These are phyloP conservation scores for Dactylonectria macrodidyma DNA, from an alignment of 2,329 filamentous ascomycete species.

Conservation along the genomic window DNA sequence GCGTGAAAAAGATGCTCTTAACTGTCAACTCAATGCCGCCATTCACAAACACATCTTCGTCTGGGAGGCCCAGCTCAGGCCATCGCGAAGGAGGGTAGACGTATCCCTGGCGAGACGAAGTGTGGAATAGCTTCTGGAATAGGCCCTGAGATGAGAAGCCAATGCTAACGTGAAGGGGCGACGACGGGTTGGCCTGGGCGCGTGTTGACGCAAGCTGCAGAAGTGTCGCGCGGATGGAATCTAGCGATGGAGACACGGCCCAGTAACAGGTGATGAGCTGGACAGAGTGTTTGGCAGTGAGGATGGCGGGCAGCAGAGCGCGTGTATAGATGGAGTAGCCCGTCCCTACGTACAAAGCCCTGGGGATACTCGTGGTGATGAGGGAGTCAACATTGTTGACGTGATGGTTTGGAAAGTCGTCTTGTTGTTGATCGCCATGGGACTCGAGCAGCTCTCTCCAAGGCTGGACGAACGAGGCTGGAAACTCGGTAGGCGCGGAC, in stretches of 20 bases:
- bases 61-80: constrained; percentile 76
- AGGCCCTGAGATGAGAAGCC: constrained; percentile 83
- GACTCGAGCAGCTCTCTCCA: constrained; percentile 54
- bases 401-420: constrained; percentile 66
- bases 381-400: constrained; percentile 60
- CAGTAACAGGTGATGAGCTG: constrained; percentile 89
- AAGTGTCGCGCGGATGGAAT: constrained; percentile 71
- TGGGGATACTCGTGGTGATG: constrained; percentile 63
- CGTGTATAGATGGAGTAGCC: constrained; percentile 70
- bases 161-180: constrained; percentile 73
- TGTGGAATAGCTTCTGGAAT: constrained; percentile 82
- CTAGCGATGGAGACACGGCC: constrained; percentile 75
- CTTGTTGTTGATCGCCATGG: constrained; percentile 51
- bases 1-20: constrained; percentile 84
- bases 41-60: constrained; percentile 64
- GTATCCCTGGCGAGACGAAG: constrained; percentile 73
- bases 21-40: constrained; percentile 77
- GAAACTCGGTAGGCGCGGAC: constrained; percentile 47
- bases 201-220: constrained; percentile 68
- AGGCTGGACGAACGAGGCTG: constrained; percentile 55
- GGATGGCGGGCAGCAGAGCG: constrained; percentile 73
- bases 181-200: constrained; percentile 44
- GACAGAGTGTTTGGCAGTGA: constrained; percentile 73
- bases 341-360: constrained; percentile 69
- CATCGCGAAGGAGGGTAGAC: constrained; percentile 73